These are phyloP conservation scores for Zalerion maritima DNA, from an alignment of 495 filamentous ascomycete genomes.

Conservation along the genomic window DNA sequence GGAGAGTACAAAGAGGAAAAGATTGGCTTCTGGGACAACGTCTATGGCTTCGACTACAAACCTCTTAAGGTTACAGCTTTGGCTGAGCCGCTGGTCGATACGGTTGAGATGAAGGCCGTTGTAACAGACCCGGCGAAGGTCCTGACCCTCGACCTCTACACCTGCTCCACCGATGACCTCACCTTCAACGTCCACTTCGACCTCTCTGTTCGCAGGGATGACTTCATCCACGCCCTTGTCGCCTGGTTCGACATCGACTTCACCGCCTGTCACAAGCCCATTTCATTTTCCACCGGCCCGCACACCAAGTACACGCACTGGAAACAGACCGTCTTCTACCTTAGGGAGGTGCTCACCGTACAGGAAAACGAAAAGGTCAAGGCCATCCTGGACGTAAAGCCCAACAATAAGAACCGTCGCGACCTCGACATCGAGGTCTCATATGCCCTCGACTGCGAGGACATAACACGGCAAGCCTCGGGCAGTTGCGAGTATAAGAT, in stretches of 20 bases:
- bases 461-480: conserved; percentile 48
- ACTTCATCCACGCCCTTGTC: conserved; percentile 90
- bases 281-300: conserved; percentile 72
- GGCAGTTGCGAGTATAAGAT: conserved; percentile 80
- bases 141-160: conserved; percentile 60
- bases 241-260: conserved; percentile 99
- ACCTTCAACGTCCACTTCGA: conserved; percentile 49
- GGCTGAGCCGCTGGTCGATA: conserved; percentile 58
- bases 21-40: conserved; percentile 69
- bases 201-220: conserved; percentile 58
- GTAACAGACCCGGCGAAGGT: conserved; percentile 58
- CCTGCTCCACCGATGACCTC: conserved; percentile 46
- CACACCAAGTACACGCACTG: conserved; percentile 89
- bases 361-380: conserved; percentile 60
- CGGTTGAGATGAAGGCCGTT: conserved; percentile 56
- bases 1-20: conserved; percentile 68
- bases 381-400: conserved; percentile 63
- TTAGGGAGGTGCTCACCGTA: conserved; percentile 71
- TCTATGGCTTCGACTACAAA: conserved; percentile 65
- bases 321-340: conserved; percentile 90
- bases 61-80: conserved; percentile 57
- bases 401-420: conserved; percentile 85
- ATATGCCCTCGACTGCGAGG: conserved; percentile 65
- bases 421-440: conserved; percentile 84
- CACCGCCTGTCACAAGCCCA: conserved; percentile 79